Base-by-base conservation (phyloP, 768 basidiomycete genomes). In the Mycena olivaceomarginata region DNA sequence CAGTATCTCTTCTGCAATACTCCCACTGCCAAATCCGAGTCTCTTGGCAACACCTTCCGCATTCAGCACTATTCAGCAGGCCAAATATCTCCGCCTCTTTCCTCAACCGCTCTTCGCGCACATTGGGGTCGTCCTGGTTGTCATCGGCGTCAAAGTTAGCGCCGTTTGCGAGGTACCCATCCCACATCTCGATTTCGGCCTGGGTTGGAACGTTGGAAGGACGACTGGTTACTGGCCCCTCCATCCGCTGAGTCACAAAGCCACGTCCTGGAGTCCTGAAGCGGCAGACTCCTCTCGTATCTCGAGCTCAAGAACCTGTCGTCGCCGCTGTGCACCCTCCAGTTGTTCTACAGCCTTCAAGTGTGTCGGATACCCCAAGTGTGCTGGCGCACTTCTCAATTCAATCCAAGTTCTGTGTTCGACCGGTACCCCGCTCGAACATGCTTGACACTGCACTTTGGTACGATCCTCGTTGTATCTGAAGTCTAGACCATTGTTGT, bases 111-210 rank as follows among this genome's bases (percentile, higher is more conserved):
- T 4, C 37, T 40, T 4, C n/a, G 18, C 15, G 48, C 2, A 40
- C 7, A 2, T 57, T 3, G 1, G 13, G 2, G 18, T 64, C 45
- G 9, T 45, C 62, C 63, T 11, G 16, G 22, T 31, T 3, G 31
- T 70, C 69, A 25, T 69, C 75, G 15, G 75, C 75, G 40, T 16
- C 18, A 22, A 71, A 76, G 13, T 45, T 31, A 11, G 69, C 75
- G 12, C 75, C 75, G 41, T 71, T 22, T 20, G 6, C 25, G 1
- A 8, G 10, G 22, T 76, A 76, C 4, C 40, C 70, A 2, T 10
- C 53, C 74, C 74, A 75, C 57, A 75, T 45, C 18, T 68, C 57
- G 0, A 2, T 31, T 59, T 75, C 74, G 4, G 56, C 67, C 18
- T 12, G 57, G 11, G 41, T 68, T 2, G 20, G 10, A 37, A n/a